Percentiles rank a stretch among this genome's conserved stretches.
phyloP scores from a whole-genome alignment of 306 rosid species.

The Nissolia schottii region DNA sequence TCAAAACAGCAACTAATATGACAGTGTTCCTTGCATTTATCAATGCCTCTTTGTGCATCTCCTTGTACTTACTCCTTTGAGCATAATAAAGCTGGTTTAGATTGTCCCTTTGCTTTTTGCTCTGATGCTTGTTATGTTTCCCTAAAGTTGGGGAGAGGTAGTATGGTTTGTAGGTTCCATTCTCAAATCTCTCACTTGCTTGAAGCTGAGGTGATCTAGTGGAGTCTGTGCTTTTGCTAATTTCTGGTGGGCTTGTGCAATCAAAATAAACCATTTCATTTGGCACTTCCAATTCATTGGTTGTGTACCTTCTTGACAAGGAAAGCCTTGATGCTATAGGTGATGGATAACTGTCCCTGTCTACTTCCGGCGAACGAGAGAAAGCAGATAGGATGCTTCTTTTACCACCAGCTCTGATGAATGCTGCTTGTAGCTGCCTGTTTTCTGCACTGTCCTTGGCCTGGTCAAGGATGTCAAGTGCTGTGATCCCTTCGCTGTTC shows the following conservation, averaged over 20 bases:
- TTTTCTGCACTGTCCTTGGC: constrained; percentile 38
- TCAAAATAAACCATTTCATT: constrained; percentile 25
- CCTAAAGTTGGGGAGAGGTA: constrained; percentile 16
- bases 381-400: constrained; percentile 31
- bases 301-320: constrained; percentile 11
- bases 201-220: constrained; percentile 34
- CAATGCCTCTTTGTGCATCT: constrained; percentile 58
- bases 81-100: neutral
- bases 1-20: constrained; percentile 55
- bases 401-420: constrained; percentile 50
- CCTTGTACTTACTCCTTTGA: constrained; percentile 21
- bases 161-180: constrained; percentile 21
- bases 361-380: constrained; percentile 28
- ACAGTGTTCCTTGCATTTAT: constrained; percentile 70
- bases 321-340: constrained; percentile 26
- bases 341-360: constrained; percentile 6
- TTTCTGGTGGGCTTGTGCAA: constrained; percentile 24
- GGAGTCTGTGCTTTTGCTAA: constrained; percentile 27
- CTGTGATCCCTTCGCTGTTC: constrained; percentile 50
- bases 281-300: constrained; percentile 32
- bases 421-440: constrained; percentile 29
- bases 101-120: constrained; percentile 22
- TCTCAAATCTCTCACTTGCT: constrained; percentile 21
- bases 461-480: constrained; percentile 53
- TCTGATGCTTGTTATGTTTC: constrained; percentile 26